Percentiles rank a stretch among this genome's conserved stretches.
Conservation (phyloP, 192 early-diverging fungal species). For the Funneliformis mosseae region DNA sequence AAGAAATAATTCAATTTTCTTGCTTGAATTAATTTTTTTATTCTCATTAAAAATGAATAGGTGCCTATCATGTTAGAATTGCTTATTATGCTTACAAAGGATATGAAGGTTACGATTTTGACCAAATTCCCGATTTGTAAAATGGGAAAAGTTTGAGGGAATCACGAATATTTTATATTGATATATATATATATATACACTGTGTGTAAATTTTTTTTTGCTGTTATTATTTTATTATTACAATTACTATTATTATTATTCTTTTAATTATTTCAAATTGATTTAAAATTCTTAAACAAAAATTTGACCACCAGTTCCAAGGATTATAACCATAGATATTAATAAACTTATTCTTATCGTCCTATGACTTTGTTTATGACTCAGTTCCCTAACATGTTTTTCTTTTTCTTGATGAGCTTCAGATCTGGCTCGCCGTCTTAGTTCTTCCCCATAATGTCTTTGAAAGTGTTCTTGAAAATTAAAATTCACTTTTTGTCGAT, state of each 20-base stretch:
- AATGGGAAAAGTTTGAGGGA: too few relatives aligned
- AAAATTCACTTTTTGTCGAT: slow-evolving; percentile 5
- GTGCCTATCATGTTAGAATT: slow-evolving; percentile 54
- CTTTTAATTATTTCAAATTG: not conserved
- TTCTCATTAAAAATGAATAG: slow-evolving; percentile 32
- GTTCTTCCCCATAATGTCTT: slow-evolving; percentile 32
- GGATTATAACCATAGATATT: not conserved
- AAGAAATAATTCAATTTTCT: not conserved
- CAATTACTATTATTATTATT: not conserved
- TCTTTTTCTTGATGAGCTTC: not conserved
- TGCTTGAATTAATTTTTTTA: not conserved
- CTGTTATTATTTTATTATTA: too few relatives aligned
- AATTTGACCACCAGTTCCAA: not conserved
- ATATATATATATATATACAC: not conserved
- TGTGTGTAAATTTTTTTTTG: too few relatives aligned
- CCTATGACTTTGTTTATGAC: not conserved
- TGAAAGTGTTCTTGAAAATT: slow-evolving; percentile 35
- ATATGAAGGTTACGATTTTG: slow-evolving; percentile 58
- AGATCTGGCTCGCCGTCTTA: slow-evolving; percentile 1
- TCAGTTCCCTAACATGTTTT: not conserved
- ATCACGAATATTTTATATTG: too few relatives aligned
- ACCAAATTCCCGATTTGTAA: slow-evolving; percentile 44
- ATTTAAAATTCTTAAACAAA: too few relatives aligned
- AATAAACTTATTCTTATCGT: not conserved
- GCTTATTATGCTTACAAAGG: slow-evolving; percentile 63